These are phyloP conservation scores for Naganishia cerealis DNA, from an alignment of 1,284 basidiomycete genomes.

Conservation along the genomic window DNA sequence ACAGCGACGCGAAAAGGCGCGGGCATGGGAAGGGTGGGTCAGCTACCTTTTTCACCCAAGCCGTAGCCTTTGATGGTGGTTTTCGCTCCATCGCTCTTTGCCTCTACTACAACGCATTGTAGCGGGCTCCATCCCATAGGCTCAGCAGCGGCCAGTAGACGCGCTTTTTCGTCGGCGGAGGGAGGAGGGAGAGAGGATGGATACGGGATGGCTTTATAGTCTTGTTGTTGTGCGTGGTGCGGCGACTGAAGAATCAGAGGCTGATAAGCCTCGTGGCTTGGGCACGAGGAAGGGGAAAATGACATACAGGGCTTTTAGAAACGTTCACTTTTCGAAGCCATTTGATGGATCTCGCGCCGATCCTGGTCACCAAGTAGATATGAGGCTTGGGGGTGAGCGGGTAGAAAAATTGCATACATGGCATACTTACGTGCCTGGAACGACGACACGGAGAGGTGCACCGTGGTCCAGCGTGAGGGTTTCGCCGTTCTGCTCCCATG, in stretches of 20 bases:
- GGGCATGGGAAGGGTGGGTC: background rate
- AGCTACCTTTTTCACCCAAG: constrained; percentile 30
- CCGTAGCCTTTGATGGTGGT: constrained; percentile 16
- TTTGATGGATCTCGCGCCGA: constrained; percentile 31
- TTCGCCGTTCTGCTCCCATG: constrained; percentile 28
- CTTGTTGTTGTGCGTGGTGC: constrained; percentile 31
- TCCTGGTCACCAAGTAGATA: background rate
- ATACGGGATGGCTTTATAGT: constrained; percentile 30
- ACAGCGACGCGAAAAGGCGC: background rate
- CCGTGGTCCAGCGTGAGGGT: constrained; percentile 25
- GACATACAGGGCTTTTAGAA: constrained; percentile 11
- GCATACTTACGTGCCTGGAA: constrained; percentile 19
- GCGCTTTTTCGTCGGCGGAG: constrained; percentile 17
- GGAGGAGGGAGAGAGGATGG: background rate
- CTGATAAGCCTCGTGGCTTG: background rate
- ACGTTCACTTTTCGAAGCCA: constrained; percentile 26
- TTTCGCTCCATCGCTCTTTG: background rate
- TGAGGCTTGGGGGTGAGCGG: background rate
- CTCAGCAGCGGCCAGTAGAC: constrained; percentile 6
- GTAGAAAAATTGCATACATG: background rate
- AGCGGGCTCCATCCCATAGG: constrained; percentile 29
- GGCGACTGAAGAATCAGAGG: background rate
- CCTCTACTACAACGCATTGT: constrained; percentile 23
- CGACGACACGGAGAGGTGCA: constrained; percentile 19
- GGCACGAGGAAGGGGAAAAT: background rate